Percentiles rank a stretch among this genome's conserved stretches.
These are phyloP conservation scores for Asterionellopsis glacialis DNA, from an alignment of 108 stramenopile species.

Conservation along the genomic window DNA sequence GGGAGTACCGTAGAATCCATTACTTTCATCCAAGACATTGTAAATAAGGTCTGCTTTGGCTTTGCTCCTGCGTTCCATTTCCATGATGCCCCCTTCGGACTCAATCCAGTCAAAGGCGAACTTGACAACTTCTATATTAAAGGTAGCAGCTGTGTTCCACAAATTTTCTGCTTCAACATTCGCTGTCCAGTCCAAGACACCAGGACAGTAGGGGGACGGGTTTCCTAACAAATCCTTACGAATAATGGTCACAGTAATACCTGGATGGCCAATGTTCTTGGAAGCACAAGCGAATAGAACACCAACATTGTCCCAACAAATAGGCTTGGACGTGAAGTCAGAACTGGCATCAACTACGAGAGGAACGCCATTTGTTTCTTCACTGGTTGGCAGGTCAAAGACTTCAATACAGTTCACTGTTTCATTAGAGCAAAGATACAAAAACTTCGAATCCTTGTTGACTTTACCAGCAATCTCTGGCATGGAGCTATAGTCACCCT, in stretches of 20 bases:
- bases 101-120: constrained; percentile 41
- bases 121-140: constrained; percentile 36
- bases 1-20: constrained; percentile 29
- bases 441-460: constrained; percentile 24
- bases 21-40: constrained; percentile 23
- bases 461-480: constrained; percentile 11
- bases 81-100: constrained; percentile 20
- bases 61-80: constrained; percentile 21
- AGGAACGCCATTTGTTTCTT: neutral
- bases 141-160: constrained; percentile 41
- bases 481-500: constrained; percentile 15
- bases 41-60: constrained; percentile 27
- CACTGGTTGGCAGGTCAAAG: constrained; percentile 12
- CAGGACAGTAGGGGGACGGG: constrained; percentile 19
- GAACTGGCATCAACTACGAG: constrained; percentile 8
- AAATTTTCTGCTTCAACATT: constrained; percentile 30
- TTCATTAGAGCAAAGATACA: constrained; percentile 40
- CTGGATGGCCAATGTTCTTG: constrained; percentile 48
- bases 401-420: constrained; percentile 39
- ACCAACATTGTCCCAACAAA: constrained; percentile 34
- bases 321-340: constrained; percentile 39
- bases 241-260: constrained; percentile 29
- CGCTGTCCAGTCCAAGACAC: constrained; percentile 24
- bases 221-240: constrained; percentile 29
- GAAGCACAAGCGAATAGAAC: constrained; percentile 42